Evolutionary conservation across 257 asterid species (phyloP).

Genomic region (Nicotiana tomentosiformis): DNA sequence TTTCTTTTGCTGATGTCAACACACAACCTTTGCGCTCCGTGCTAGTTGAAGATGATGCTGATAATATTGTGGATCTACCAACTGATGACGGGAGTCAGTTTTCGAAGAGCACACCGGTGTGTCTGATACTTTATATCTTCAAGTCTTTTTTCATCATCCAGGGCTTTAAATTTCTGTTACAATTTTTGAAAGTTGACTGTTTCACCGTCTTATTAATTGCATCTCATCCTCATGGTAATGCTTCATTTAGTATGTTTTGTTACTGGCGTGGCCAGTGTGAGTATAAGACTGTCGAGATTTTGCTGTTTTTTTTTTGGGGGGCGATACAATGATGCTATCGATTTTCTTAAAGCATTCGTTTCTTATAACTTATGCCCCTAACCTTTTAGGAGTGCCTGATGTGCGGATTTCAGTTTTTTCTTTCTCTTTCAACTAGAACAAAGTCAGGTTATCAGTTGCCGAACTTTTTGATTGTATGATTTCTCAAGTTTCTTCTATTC

Average conservation of each 20-base stretch:
- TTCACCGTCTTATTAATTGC: neutral
- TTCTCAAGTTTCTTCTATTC: neutral
- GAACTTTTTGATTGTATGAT: neutral
- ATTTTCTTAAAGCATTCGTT: neutral
- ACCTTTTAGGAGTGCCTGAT: neutral
- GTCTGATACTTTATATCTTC: slow-evolving; percentile 18
- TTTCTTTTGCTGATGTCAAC: slow-evolving; percentile 36
- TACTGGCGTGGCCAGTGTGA: neutral
- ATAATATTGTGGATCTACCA: slow-evolving; percentile 28
- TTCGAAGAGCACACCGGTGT: slow-evolving; percentile 63
- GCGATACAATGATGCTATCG: neutral
- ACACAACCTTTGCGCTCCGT: slow-evolving; percentile 23
- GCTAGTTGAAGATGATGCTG: slow-evolving; percentile 42
- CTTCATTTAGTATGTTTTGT: neutral
- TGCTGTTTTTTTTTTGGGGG: neutral
- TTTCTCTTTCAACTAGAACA: neutral
- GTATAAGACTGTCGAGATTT: neutral
- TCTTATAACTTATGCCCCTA: neutral
- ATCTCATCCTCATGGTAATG: neutral
- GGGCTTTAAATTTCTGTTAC: neutral
- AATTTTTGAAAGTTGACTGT: neutral
- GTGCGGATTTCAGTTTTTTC: neutral
- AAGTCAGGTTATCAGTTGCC: neutral
- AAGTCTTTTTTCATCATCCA: neutral
- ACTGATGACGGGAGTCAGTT: slow-evolving; percentile 40